These are phyloP conservation scores for Hypoxylon sp. DNA, from an alignment of 2,329 filamentous ascomycete species.

Conservation along the genomic window DNA sequence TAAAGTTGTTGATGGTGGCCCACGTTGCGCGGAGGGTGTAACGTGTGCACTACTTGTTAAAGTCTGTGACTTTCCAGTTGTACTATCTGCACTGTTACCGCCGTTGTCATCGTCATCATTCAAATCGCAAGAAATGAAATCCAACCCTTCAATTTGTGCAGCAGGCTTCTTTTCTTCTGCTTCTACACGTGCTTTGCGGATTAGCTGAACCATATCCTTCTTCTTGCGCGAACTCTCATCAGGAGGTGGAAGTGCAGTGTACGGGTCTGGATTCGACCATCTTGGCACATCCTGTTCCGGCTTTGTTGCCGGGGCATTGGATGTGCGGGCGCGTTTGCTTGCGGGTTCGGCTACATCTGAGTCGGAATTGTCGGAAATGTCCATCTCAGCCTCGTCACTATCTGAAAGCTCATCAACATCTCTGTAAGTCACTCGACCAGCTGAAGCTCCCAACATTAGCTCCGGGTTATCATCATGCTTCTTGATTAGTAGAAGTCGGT, in stretches of 20 bases:
- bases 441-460: slow-evolving; percentile 63
- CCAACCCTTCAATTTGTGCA: slow-evolving; percentile 74
- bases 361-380: slow-evolving; percentile 68
- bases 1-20: slow-evolving; percentile 54
- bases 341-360: slow-evolving; percentile 61
- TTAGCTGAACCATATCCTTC: slow-evolving; percentile 89
- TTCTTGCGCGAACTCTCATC: slow-evolving; percentile 82
- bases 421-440: slow-evolving; percentile 67
- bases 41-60: background rate
- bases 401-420: slow-evolving; percentile 72
- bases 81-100: background rate
- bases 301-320: slow-evolving; percentile 52
- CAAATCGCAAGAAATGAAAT: slow-evolving; percentile 91
- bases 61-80: background rate
- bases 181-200: slow-evolving; percentile 87
- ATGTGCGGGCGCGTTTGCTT: slow-evolving; percentile 60
- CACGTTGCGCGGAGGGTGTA: slow-evolving; percentile 18
- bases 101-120: slow-evolving; percentile 68
- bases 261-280: slow-evolving; percentile 97
- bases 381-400: slow-evolving; percentile 75
- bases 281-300: slow-evolving; percentile 71
- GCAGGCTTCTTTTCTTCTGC: slow-evolving; percentile 63
- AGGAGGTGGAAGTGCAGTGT: slow-evolving; percentile 86
- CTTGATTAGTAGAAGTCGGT: slow-evolving; percentile 64
- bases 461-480: slow-evolving; percentile 60